These are phyloP conservation scores for Baorangia bicolor DNA, from an alignment of 768 basidiomycete species.

Conservation along the genomic window DNA sequence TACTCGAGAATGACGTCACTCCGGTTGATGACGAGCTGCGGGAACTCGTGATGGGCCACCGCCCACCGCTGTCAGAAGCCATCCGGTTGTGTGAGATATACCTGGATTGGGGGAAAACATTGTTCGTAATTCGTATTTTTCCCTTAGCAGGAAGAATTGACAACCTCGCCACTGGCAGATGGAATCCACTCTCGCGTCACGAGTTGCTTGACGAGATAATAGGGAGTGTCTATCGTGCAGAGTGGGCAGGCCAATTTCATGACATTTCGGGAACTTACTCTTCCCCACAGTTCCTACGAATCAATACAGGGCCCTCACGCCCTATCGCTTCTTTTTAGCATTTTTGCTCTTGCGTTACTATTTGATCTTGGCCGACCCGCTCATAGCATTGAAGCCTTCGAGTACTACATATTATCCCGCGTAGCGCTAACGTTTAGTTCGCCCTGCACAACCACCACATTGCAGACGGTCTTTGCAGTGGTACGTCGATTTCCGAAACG, in stretches of 20 bases:
- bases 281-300: slow-evolving; percentile 38
- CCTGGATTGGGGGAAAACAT: slow-evolving; percentile 56
- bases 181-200: slow-evolving; percentile 49
- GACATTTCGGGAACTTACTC: background rate
- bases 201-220: slow-evolving; percentile 61
- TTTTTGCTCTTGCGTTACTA: slow-evolving; percentile 66
- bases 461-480: slow-evolving; percentile 53
- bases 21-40: slow-evolving; percentile 38
- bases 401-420: slow-evolving; percentile 61
- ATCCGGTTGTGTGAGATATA: slow-evolving; percentile 62
- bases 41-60: slow-evolving; percentile 42
- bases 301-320: slow-evolving; percentile 45
- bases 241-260: slow-evolving; percentile 34
- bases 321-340: slow-evolving; percentile 59
- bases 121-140: slow-evolving; percentile 40
- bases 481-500: slow-evolving; percentile 37
- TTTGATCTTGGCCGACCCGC: slow-evolving; percentile 52
- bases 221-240: slow-evolving; percentile 50
- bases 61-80: slow-evolving; percentile 62
- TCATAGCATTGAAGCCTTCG: slow-evolving; percentile 53
- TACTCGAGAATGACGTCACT: slow-evolving; percentile 33
- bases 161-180: slow-evolving; percentile 41
- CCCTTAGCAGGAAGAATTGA: background rate
- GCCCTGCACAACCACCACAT: slow-evolving; percentile 46
- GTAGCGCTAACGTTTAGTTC: slow-evolving; percentile 51